phyloP scores from a whole-genome alignment of 1,284 basidiomycete species.

The Puccinia novopanici region DNA sequence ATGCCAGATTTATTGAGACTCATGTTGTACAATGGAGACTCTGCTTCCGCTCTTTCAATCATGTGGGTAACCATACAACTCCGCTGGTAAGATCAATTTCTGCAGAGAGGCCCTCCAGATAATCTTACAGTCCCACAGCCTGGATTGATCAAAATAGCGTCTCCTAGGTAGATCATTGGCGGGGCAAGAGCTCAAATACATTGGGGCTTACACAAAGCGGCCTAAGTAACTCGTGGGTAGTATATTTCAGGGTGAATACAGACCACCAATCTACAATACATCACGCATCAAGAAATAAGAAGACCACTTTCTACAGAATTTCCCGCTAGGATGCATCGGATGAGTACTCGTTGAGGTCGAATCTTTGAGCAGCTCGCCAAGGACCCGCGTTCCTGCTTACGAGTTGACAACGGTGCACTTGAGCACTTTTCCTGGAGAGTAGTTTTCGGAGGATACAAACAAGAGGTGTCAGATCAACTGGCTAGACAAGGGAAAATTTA shows the following conservation, averaged over 20 bases:
- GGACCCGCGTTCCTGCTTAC: background rate
- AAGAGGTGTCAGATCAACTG: background rate
- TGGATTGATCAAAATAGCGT: no score
- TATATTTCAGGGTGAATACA: background rate
- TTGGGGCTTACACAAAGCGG: background rate
- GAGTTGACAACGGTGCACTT: conserved; percentile 43
- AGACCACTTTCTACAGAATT: background rate
- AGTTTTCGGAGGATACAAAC: background rate
- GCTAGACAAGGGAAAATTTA: background rate
- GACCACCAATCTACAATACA: background rate
- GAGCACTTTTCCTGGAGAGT: conserved; percentile 19
- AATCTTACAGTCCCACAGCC: no score
- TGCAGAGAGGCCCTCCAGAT: no score
- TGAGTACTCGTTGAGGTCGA: background rate
- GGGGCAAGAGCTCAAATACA: no score
- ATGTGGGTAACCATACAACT: no score
- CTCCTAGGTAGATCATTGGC: no score
- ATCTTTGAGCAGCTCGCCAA: background rate
- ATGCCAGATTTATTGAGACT: no score
- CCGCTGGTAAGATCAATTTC: no score
- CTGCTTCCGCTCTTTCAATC: no score
- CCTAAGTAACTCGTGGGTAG: background rate
- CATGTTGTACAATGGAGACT: no score
- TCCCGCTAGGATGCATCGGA: background rate
- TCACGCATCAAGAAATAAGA: background rate